Evolutionary conservation across 257 asterid genomes (phyloP).

Genomic region (Fraxinus americana): DNA sequence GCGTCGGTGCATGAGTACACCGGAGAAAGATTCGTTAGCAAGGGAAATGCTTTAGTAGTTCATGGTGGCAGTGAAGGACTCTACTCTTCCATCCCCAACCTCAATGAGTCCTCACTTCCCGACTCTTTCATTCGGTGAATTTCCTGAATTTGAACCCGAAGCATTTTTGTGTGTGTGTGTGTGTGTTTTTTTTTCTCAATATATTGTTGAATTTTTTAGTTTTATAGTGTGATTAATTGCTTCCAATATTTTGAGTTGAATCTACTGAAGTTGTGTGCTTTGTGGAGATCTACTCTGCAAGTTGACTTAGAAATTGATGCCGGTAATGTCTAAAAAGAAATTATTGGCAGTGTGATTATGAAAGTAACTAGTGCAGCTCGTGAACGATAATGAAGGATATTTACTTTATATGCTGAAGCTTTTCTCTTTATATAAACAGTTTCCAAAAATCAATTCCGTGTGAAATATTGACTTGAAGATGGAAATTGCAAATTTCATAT

Average conservation of each 20-base stretch:
- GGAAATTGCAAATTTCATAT: not conserved
- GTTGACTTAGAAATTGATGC: constrained; percentile 25
- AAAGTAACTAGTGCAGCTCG: too few relatives aligned
- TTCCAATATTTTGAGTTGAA: not conserved
- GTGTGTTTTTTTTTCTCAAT: not conserved
- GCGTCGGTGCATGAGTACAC: constrained; percentile 87
- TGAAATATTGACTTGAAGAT: not conserved
- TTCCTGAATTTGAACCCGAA: not conserved
- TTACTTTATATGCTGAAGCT: not conserved
- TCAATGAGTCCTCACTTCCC: constrained; percentile 58
- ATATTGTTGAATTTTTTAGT: not conserved
- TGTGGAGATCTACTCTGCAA: constrained; percentile 20
- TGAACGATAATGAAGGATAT: not conserved
- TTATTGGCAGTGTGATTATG: not conserved
- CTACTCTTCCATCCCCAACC: constrained; percentile 65
- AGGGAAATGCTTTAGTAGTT: constrained; percentile 88
- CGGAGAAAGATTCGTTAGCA: constrained; percentile 54
- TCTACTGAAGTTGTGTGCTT: constrained; percentile 7
- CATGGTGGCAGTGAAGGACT: constrained; percentile 98
- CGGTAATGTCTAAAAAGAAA: not conserved
- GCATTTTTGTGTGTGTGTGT: not conserved
- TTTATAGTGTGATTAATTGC: constrained; percentile 15
- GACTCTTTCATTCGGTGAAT: constrained; percentile 81
- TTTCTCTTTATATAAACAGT: not conserved
- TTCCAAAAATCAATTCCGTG: not conserved